phyloP scores from a whole-genome alignment of 1,284 basidiomycete genomes.

The Irpex sp. region DNA sequence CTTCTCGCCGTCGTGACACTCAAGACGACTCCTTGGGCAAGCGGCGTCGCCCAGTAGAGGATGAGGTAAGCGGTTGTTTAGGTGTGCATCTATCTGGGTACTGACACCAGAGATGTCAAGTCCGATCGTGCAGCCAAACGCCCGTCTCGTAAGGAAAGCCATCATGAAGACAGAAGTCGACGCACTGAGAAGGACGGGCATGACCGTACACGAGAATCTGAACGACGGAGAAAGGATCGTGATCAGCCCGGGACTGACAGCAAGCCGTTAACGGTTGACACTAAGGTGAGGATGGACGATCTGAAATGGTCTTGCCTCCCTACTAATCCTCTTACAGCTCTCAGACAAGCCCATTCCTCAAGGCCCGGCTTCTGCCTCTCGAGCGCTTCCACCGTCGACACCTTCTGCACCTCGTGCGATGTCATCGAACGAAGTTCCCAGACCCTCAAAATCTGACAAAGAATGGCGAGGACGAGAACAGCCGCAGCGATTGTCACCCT shows the following conservation, averaged over 20 bases:
- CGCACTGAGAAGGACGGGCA: slow-evolving; percentile 68
- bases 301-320: background rate
- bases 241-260: slow-evolving; percentile 45
- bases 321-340: slow-evolving; percentile 28
- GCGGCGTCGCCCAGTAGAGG: slow-evolving; percentile 58
- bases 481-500: slow-evolving; percentile 15
- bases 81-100: slow-evolving; percentile 9
- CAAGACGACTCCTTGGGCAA: slow-evolving; percentile 62
- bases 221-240: slow-evolving; percentile 63
- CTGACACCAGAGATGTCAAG: slow-evolving; percentile 32
- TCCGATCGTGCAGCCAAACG: slow-evolving; percentile 69
- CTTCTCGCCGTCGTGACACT: slow-evolving; percentile 45
- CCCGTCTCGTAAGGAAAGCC: slow-evolving; percentile 67
- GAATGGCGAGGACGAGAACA: slow-evolving; percentile 24
- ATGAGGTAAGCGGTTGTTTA: slow-evolving; percentile 52
- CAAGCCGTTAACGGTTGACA: slow-evolving; percentile 40
- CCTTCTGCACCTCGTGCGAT: slow-evolving; percentile 74
- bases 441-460: slow-evolving; percentile 23
- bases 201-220: slow-evolving; percentile 62
- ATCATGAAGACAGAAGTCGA: slow-evolving; percentile 67
- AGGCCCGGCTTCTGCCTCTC: slow-evolving; percentile 38
- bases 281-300: slow-evolving; percentile 44
- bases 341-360: slow-evolving; percentile 58
- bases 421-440: slow-evolving; percentile 30
- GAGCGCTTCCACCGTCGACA: slow-evolving; percentile 51